Base-by-base conservation (phyloP, 2,329 filamentous ascomycete species). In the Botryosphaeria dothidea region DNA sequence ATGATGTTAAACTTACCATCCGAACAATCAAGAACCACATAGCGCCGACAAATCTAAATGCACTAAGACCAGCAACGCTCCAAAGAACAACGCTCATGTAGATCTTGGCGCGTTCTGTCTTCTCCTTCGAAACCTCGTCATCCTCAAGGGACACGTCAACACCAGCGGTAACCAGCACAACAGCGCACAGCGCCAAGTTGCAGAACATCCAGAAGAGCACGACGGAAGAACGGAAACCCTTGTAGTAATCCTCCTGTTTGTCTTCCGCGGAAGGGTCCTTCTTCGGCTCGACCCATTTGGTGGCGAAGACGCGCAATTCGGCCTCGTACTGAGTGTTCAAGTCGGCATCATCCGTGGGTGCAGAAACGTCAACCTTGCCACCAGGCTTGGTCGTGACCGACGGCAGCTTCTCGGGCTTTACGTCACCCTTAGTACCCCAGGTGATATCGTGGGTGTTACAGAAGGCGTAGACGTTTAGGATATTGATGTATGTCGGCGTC, bases 371-470 rank as follows among this genome's bases (percentile, higher is more conserved):
- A 68, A 96, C 95, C 83, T 98, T 97, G 71, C 93, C 95, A 70
- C 92, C 94, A 49, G 96, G 91, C 77, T 97, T 97, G 62, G 93
- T 90, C 71, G 89, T 93, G 71, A 95, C 94, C 0, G 89, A 92
- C 1, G 92, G 92, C 62, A 97, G 86, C 74, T 94, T 93, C 71
- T 96, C 93, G 6, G 94, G 86, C 78, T 97, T 97, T 80, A 97
- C 94, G 76, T 98, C 95, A 72, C 95, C 95, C 79, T 98, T 99
- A 46, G 95, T 99, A 73, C 93, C 93, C 93, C 93, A 97, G 3
- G 93, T 96, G 69, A 97, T 95, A 74, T 97, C 93, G 84, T 97
- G 93, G 27, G 93, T 97, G 80, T 97, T 97, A 81, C 93, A 98
- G 80, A 99, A 99, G 67, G 94, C 94, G 79, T 98, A 99, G 65